Conservation (phyloP, 495 filamentous ascomycete genomes). For the Penicillium lividum region DNA sequence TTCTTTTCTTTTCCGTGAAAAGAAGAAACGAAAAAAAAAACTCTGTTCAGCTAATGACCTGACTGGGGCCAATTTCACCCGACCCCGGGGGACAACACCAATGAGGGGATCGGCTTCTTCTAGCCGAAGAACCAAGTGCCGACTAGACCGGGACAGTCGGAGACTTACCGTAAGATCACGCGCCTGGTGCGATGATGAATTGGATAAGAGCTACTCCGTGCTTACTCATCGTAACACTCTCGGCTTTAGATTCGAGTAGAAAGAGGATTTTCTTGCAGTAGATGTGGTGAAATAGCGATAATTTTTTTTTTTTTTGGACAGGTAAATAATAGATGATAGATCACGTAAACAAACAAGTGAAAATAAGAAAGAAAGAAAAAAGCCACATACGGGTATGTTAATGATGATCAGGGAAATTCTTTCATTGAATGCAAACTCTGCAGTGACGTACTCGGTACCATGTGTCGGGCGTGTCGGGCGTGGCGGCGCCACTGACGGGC, state of each 20-base stretch:
- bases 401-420: not conserved
- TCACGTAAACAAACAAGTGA: not conserved
- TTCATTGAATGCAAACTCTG: conserved; percentile 17
- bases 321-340: not conserved
- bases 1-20: not conserved
- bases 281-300: too few species aligned
- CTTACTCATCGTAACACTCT: not conserved
- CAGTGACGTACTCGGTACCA: conserved; percentile 19
- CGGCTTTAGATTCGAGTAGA: too few species aligned
- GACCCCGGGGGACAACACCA: not conserved
- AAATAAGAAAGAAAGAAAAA: not conserved
- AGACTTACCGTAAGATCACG: not conserved
- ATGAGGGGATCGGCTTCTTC: not conserved
- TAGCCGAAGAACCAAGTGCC: not conserved
- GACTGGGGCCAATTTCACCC: not conserved
- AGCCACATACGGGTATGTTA: not conserved
- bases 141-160: not conserved
- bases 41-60: not conserved
- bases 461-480: conserved; percentile 17
- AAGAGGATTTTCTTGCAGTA: too few species aligned
- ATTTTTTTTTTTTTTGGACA: not conserved
- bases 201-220: not conserved
- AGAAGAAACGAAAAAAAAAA: not conserved
- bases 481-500: conserved; percentile 25
- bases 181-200: not conserved